Evolutionary conservation across 495 filamentous ascomycete genomes (phyloP), one percentile per base, ranked within the genome.

Genomic region (Tuber magnatum): DNA sequence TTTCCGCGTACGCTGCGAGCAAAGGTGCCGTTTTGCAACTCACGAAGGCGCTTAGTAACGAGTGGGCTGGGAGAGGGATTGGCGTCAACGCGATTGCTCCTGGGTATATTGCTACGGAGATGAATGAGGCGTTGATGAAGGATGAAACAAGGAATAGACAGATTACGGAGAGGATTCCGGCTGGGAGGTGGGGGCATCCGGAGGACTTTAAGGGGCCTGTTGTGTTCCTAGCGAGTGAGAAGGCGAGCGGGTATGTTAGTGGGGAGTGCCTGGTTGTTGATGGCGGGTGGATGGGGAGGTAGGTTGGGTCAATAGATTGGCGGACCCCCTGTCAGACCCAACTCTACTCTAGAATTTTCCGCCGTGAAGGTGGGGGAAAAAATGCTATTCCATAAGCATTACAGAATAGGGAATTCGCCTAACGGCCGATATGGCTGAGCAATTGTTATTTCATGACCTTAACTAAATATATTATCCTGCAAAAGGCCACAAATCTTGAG

Each of bases 211-310:
- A 94, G 86, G 94, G 94, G 0, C 89, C 87, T 10, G 88, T 91
- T 1, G 90, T 97, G 20, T 97, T 89, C 81, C 84, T 97, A 74
- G 92, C 92, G 22, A 90, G 90, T 83, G 81, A 73, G 32, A 86
- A 84, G 81, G 92, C 91, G 44, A 92, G 92, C 80, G 87, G 83
- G 41, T 97, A 97, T 86, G 91, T 97, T 18, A 92, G 87, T 73
- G 94, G 94, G 0, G 92, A 94, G 80, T 85, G 92, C 0, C 76
- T 97, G 75, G 89, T 91, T 8, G 92, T 97, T 68, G 94, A 97
- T 85, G 94, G 94, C 40, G 94, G 94, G 48, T 97, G 94, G 93
- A 96, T 97, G 93, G 92, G 93, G 12, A 86, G 93, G 86, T 97
- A 85, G 72, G 35, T 68, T 44, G 32, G 42, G 10, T 22, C 39